These are phyloP conservation scores for Phytophthora boehmeriae DNA, from an alignment of 352 stramenopile species.

Conservation along the genomic window DNA sequence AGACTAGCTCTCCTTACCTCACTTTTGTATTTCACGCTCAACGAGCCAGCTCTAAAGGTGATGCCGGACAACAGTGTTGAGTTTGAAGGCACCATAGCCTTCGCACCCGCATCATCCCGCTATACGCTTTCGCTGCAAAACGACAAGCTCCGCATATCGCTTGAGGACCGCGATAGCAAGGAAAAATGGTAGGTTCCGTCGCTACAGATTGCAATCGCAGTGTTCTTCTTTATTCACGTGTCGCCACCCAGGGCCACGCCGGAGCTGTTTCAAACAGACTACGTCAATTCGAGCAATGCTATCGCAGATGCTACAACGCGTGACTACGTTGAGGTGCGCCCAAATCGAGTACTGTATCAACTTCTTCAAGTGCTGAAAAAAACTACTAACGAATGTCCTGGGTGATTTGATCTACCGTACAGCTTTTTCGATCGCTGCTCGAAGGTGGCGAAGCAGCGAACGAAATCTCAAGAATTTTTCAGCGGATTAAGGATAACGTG, in stretches of 20 bases:
- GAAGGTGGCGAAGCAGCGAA: not conserved
- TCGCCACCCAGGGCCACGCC: not conserved
- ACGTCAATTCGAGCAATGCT: not conserved
- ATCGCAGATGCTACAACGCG: not conserved
- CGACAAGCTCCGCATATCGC: conserved; percentile 8
- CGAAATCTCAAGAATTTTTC: not conserved
- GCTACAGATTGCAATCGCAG: too few species aligned
- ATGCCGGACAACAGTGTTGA: too few species aligned
- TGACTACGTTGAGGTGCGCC: not conserved
- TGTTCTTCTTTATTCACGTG: not conserved
- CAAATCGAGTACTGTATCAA: not conserved
- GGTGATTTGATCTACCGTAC: not conserved
- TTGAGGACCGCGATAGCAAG: conserved; percentile 6
- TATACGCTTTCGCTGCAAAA: conserved; percentile 1
- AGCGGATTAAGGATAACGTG: not conserved
- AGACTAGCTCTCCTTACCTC: too few species aligned
- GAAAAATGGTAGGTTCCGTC: conserved; percentile 8
- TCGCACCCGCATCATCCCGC: not conserved
- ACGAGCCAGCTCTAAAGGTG: too few species aligned
- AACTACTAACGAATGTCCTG: not conserved
- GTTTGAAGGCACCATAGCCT: not conserved
- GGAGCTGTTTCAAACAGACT: not conserved
- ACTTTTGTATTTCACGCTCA: too few species aligned
- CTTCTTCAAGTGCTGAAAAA: too few species aligned
- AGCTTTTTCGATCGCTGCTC: not conserved